A percentile compares a stretch with the other conserved stretches of the same genome.
These are phyloP conservation scores for Hymenoscyphus linearis DNA, from an alignment of 2,329 filamentous ascomycete species.

Conservation along the genomic window DNA sequence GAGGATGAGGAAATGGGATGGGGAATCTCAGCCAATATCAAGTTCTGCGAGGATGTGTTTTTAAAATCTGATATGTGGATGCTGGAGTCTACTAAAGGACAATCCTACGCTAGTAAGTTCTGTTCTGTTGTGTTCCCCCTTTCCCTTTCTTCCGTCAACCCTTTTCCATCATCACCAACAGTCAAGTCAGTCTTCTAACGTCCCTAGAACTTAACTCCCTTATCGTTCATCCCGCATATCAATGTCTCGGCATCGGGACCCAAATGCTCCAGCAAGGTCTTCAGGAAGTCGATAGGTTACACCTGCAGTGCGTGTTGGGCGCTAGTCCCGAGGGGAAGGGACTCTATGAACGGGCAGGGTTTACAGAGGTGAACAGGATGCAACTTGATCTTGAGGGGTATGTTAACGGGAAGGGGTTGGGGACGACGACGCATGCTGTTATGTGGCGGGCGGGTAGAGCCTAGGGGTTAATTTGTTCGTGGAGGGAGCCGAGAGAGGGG, in stretches of 20 bases:
- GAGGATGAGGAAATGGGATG: conserved; percentile 7
- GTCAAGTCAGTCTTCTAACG: no score
- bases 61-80: conserved; percentile 22
- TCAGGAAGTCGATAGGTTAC: conserved; percentile 14
- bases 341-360: conserved; percentile 26
- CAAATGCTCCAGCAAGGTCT: conserved; percentile 21
- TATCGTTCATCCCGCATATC: conserved; percentile 18
- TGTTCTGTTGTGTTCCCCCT: background rate
- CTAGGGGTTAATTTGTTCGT: background rate
- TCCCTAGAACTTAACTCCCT: conserved; percentile 24
- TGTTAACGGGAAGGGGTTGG: conserved; percentile 24
- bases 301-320: conserved; percentile 25
- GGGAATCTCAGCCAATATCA: conserved; percentile 20
- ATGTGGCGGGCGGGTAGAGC: conserved; percentile 3
- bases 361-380: conserved; percentile 18
- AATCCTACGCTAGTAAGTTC: conserved; percentile 24
- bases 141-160: background rate
- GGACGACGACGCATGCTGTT: conserved; percentile 13
- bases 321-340: conserved; percentile 23
- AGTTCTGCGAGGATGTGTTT: conserved; percentile 26
- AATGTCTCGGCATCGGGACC: conserved; percentile 24
- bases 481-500: background rate
- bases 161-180: background rate
- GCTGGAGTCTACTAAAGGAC: conserved; percentile 11
- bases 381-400: conserved; percentile 24